Base-by-base conservation (phyloP, 768 basidiomycete species). In the Botryobasidium botryosum region DNA sequence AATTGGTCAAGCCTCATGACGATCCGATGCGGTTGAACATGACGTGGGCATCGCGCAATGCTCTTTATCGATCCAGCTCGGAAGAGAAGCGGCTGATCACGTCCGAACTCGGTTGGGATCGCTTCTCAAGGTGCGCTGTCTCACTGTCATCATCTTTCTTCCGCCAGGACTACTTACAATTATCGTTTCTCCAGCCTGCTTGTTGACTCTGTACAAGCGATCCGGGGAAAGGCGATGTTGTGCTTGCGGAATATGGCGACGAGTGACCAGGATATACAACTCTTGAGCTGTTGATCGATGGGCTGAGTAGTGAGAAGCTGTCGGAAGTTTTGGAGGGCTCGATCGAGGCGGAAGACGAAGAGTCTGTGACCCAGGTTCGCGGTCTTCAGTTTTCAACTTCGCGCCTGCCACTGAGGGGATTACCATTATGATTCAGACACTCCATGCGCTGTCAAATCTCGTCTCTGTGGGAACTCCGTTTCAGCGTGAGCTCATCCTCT, bases 1-100 rank as follows among this genome's bases (percentile, higher is more conserved):
- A 70, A 40, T 61, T 88, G 1, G 58, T 79, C 3, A 58, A 63
- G 23, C 64, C 64, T 6, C 64, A 64, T 0, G 75, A 84, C 48
- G 64, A 68, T 6, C 66, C 68, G 0, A 63, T 88, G 5, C 64
- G 73, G 5, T 57, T 79, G 24, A 86, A 75, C 50, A 74, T 79
- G 0, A 55, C 91, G n/a, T 91, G 88, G 87, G 80, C 79, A 0
- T 60, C 88, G 28, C 87, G 85, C 58, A 94, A 91, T 54, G 56
- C 85, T n/a, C 56, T 86, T 2, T 71, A 71, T 56, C 78, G 77
- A 54, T 72, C 75, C 28, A 62, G 61, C 2, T 60, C 64, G n/a
- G 65, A 68, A 35, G 71, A 72, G 41, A 88, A 85, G 59, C 62
- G 62, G 33, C 62, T 67, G 46, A 70, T 88, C 12, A 81, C 86